These are phyloP conservation scores for Salix arbutifolia DNA, from an alignment of 345 rosid species.

Conservation along the genomic window DNA sequence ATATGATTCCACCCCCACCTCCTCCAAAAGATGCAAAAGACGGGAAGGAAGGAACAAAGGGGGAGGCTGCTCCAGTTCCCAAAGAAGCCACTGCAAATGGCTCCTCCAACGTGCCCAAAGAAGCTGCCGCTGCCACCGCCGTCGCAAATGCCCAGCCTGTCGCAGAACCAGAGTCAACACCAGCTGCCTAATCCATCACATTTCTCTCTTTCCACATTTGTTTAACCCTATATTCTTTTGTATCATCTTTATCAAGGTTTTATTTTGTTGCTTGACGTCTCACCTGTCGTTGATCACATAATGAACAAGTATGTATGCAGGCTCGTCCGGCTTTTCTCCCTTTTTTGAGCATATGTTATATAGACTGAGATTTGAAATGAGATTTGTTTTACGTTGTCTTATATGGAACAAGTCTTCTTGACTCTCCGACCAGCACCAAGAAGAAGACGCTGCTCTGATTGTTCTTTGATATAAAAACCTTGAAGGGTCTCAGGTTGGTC, in stretches of 20 bases:
- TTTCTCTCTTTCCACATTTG: background rate
- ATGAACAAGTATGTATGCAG: background rate
- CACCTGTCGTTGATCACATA: background rate
- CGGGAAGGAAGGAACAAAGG: slow-evolving; percentile 29
- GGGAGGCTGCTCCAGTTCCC: slow-evolving; percentile 14
- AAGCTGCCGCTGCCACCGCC: slow-evolving; percentile 26
- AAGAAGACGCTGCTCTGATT: background rate
- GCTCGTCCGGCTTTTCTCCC: background rate
- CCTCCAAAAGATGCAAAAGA: slow-evolving; percentile 31
- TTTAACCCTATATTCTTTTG: slow-evolving; percentile 15
- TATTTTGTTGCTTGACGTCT: slow-evolving; percentile 1
- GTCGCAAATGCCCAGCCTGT: slow-evolving; percentile 23
- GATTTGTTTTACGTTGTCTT: background rate
- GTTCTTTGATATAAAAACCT: background rate
- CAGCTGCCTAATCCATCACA: slow-evolving; percentile 25
- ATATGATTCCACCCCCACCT: slow-evolving; percentile 35
- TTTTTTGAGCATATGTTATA: background rate
- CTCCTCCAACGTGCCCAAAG: slow-evolving; percentile 18
- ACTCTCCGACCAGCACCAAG: background rate
- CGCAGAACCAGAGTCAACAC: slow-evolving; percentile 28
- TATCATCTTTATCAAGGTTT: slow-evolving; percentile 4
- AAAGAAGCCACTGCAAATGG: slow-evolving; percentile 29
- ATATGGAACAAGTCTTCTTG: background rate
- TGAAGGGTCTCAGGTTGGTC: background rate
- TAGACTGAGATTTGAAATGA: background rate